A percentile compares a stretch with the other conserved stretches of the same genome.
Evolutionary conservation across 2,329 filamentous ascomycete genomes (phyloP).

Genomic region (Verticillium isaacii): DNA sequence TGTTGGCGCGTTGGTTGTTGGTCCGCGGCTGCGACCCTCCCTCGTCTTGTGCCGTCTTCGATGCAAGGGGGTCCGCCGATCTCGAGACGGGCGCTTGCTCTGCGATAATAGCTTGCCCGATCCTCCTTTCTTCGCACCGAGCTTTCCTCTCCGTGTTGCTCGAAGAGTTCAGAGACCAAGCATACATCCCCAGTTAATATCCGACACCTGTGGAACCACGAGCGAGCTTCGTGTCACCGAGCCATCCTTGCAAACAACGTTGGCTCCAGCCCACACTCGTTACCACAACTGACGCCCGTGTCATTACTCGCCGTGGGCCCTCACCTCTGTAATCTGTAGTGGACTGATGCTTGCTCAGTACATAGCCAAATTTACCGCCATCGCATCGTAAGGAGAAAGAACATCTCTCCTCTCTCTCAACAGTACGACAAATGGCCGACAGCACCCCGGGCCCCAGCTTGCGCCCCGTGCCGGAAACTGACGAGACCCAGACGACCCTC

Average conservation of each 20-base stretch:
- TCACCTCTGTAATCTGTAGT: not conserved
- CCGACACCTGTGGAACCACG: not conserved
- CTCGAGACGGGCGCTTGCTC: not conserved
- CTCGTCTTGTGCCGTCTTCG: too few species aligned
- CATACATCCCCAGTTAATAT: not conserved
- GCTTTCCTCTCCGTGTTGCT: not conserved
- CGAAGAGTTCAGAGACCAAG: not conserved
- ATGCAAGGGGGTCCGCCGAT: not conserved
- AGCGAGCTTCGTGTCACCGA: not conserved
- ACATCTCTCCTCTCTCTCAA: too few species aligned
- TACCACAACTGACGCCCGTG: not conserved
- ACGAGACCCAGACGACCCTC: conserved; percentile 1
- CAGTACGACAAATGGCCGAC: not conserved
- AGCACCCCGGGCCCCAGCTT: not conserved
- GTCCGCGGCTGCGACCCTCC: not conserved
- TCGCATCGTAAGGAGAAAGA: not conserved
- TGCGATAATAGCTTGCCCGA: not conserved
- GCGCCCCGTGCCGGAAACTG: conserved; percentile 4
- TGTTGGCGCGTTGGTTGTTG: not conserved
- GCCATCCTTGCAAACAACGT: not conserved
- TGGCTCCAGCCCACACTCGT: not conserved
- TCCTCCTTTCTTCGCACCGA: not conserved
- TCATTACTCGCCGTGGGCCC: not conserved
- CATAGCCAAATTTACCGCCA: not conserved
- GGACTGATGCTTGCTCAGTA: not conserved